These are phyloP conservation scores for Dentipellis sp. DNA, from an alignment of 768 basidiomycete genomes.

Conservation along the genomic window DNA sequence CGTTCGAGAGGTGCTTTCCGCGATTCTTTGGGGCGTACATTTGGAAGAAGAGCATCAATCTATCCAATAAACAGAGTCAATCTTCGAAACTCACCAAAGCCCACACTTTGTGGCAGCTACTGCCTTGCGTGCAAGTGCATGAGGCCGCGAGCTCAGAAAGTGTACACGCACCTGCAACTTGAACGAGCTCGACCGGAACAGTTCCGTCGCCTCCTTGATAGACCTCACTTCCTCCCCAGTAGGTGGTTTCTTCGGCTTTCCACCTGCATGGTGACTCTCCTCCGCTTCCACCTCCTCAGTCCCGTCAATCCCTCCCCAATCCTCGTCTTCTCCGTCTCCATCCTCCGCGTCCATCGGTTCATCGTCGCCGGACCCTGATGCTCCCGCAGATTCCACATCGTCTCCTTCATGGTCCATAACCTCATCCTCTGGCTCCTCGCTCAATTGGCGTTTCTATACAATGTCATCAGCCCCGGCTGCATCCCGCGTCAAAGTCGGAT, in stretches of 20 bases:
- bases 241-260: conserved; percentile 38
- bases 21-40: conserved; percentile 57
- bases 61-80: conserved; percentile 18
- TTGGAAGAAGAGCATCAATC: conserved; percentile 77
- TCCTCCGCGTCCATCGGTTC: neutral
- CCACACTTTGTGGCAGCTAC: conserved; percentile 6
- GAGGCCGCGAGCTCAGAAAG: neutral
- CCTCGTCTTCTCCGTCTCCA: conserved; percentile 1
- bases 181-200: conserved; percentile 74
- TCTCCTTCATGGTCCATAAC: neutral
- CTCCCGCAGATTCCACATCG: neutral
- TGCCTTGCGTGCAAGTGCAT: no score
- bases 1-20: conserved; percentile 51
- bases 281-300: neutral
- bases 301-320: neutral
- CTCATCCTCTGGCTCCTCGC: neutral
- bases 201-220: conserved; percentile 65
- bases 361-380: neutral
- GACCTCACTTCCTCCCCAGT: conserved; percentile 60
- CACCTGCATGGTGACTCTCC: neutral
- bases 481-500: neutral
- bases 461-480: neutral
- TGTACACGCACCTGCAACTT: conserved; percentile 59
- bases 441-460: neutral
- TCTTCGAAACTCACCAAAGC: neutral